Conservation (phyloP, 2,329 filamentous ascomycete genomes). For the Chrysoporthe austroafricana region DNA sequence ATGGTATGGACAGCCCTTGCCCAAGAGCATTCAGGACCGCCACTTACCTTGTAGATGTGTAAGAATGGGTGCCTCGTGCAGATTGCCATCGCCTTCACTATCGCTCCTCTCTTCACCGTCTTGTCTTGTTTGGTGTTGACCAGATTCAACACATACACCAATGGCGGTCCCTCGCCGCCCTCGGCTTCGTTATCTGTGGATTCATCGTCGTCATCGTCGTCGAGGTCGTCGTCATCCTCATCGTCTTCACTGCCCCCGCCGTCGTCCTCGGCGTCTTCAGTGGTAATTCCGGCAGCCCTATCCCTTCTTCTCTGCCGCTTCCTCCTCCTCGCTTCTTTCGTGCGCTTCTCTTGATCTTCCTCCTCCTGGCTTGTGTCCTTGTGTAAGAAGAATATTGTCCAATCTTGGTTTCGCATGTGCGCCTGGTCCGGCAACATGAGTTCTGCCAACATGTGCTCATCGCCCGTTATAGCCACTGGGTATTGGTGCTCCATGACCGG, state of each 20-base stretch:
- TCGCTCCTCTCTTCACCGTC: constrained; percentile 86
- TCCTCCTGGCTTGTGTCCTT: constrained; percentile 88
- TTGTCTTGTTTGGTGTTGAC: constrained; percentile 99
- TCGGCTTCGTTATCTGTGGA: constrained; percentile 67
- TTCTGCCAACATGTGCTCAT: constrained; percentile 97
- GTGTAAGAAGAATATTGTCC: constrained; percentile 99
- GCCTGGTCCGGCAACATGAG: constrained; percentile 98
- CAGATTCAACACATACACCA: constrained; percentile 96
- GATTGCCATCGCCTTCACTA: constrained; percentile 98
- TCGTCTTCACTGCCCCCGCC: constrained; percentile 46
- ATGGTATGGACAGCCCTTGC: constrained; percentile 36
- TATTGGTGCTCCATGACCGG: constrained; percentile 99
- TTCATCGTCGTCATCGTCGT: constrained; percentile 53
- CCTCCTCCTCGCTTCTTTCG: constrained; percentile 57
- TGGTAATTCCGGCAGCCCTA: constrained; percentile 51
- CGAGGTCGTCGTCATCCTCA: constrained; percentile 52
- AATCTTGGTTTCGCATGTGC: constrained; percentile 92
- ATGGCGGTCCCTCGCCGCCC: constrained; percentile 79
- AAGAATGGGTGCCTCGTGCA: constrained; percentile 97
- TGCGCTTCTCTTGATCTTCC: constrained; percentile 71
- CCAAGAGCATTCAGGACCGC: background rate
- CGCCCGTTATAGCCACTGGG: constrained; percentile 89
- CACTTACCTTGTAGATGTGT: constrained; percentile 86
- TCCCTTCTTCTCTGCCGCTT: constrained; percentile 58
- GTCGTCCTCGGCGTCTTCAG: constrained; percentile 52